A percentile compares a stretch with the other conserved stretches of the same genome.
phyloP scores from a whole-genome alignment of 2,329 filamentous ascomycete genomes.

The Clarireedia hainanense region DNA sequence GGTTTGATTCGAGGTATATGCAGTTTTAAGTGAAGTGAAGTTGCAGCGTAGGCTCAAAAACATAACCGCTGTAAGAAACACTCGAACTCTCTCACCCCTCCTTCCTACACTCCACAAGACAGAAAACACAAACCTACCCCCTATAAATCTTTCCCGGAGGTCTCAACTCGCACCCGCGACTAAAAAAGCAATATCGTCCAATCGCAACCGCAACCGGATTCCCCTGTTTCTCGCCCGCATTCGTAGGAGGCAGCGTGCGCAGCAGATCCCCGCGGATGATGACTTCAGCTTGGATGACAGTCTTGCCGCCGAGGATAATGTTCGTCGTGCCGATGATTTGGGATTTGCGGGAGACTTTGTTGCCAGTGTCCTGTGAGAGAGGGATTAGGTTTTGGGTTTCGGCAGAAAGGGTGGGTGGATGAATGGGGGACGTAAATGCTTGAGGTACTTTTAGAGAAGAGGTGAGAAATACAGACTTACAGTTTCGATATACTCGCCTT shows the following conservation, averaged over 20 bases:
- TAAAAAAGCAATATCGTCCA: conserved; percentile 85
- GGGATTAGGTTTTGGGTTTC: conserved; percentile 6
- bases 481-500: conserved; percentile 95
- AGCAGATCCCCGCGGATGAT: conserved; percentile 88
- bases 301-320: conserved; percentile 94
- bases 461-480: conserved; percentile 41
- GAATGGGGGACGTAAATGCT: not conserved
- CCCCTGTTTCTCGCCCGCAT: conserved; percentile 25
- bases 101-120: not conserved
- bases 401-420: not conserved
- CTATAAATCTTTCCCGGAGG: conserved; percentile 79
- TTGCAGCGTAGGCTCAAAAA: not conserved
- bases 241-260: conserved; percentile 42
- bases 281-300: conserved; percentile 90
- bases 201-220: conserved; percentile 63
- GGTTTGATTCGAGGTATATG: too few relatives aligned
- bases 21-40: not conserved
- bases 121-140: conserved; percentile 39
- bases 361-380: conserved; percentile 73
- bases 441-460: not conserved
- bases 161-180: conserved; percentile 66
- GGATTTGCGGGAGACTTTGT: conserved; percentile 92
- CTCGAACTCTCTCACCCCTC: too few relatives aligned
- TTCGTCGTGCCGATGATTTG: conserved; percentile 92
- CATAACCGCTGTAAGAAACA: too few relatives aligned